These are phyloP conservation scores for Posidonia australis DNA, from an alignment of 106 monocot genomes.

Conservation along the genomic window DNA sequence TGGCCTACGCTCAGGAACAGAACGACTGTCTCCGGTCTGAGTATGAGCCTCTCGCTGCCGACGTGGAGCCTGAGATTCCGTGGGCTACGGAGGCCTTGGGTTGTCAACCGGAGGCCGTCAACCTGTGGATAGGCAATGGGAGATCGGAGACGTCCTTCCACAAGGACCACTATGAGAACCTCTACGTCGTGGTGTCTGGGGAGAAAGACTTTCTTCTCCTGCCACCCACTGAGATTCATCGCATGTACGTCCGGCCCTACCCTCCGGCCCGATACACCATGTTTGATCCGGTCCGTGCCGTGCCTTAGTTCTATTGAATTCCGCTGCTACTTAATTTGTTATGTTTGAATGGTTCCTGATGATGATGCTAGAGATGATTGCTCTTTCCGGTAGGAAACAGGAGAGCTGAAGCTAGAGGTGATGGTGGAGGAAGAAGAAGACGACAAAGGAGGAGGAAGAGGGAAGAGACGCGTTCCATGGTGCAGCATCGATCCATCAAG, in stretches of 20 bases:
- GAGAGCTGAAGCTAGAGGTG: conserved; percentile 34
- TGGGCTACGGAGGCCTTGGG: conserved; percentile 86
- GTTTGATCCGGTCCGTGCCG: background rate
- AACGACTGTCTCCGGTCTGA: conserved; percentile 74
- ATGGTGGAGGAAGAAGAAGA: conserved; percentile 62
- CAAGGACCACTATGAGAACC: conserved; percentile 96
- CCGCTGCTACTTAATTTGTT: no score
- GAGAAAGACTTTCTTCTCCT: conserved; percentile 81
- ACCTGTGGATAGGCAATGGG: conserved; percentile 77
- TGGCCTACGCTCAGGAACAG: conserved; percentile 87
- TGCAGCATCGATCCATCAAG: conserved; percentile 72
- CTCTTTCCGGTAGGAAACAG: conserved; percentile 4
- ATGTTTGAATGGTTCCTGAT: no score
- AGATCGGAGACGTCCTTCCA: conserved; percentile 78
- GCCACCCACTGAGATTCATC: conserved; percentile 79
- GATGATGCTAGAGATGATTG: no score
- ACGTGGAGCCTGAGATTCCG: conserved; percentile 58
- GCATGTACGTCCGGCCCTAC: conserved; percentile 63
- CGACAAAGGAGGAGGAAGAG: no score
- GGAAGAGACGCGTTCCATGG: conserved; percentile 65
- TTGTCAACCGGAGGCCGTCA: conserved; percentile 69
- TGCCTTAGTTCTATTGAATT: no score
- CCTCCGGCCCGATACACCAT: conserved; percentile 47
- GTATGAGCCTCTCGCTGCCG: conserved; percentile 47
- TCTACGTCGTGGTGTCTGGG: conserved; percentile 71